A percentile compares a stretch with the other conserved stretches of the same genome.
Evolutionary conservation across 106 monocot species (phyloP).

Genomic region (Dactylorhiza incarnata): DNA sequence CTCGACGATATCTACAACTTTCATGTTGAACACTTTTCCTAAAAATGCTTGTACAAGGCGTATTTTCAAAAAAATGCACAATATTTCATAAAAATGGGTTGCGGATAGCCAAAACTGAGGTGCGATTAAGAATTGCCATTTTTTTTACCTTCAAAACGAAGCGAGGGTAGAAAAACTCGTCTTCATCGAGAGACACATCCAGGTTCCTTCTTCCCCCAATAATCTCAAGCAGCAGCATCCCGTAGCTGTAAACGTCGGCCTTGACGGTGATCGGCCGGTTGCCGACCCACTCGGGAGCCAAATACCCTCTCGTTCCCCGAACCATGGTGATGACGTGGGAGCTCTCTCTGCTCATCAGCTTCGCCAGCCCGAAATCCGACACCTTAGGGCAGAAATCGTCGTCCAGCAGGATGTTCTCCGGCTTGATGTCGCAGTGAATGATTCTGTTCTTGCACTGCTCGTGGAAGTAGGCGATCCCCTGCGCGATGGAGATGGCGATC

Average conservation of each 20-base stretch:
- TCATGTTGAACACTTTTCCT: too few species aligned
- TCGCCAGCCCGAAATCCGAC: slow-evolving; percentile 61
- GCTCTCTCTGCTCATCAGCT: slow-evolving; percentile 46
- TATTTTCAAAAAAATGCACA: too few species aligned
- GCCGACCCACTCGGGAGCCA: slow-evolving; percentile 69
- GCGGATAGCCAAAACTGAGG: too few species aligned
- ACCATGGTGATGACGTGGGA: slow-evolving; percentile 51
- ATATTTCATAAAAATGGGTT: too few species aligned
- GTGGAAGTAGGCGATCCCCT: slow-evolving; percentile 57
- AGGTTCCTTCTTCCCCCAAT: slow-evolving; percentile 46
- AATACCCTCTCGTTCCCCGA: slow-evolving; percentile 59
- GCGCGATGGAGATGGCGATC: slow-evolving; percentile 42
- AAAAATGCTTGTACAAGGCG: too few species aligned
- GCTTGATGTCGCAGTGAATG: slow-evolving; percentile 70
- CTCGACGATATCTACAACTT: too few species aligned
- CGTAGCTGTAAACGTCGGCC: slow-evolving; percentile 65
- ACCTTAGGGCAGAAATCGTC: slow-evolving; percentile 39
- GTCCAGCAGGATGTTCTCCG: slow-evolving; percentile 62
- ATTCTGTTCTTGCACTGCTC: slow-evolving; percentile 62
- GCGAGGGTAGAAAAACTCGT: slow-evolving; percentile 37
- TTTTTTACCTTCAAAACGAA: slow-evolving; percentile 45
- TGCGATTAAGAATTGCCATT: too few species aligned
- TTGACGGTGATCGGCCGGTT: slow-evolving; percentile 56
- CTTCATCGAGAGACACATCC: slow-evolving; percentile 20
- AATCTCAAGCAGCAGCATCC: slow-evolving; percentile 60